phyloP scores from a whole-genome alignment of 495 filamentous ascomycete genomes.

The Oidiodendron maius region DNA sequence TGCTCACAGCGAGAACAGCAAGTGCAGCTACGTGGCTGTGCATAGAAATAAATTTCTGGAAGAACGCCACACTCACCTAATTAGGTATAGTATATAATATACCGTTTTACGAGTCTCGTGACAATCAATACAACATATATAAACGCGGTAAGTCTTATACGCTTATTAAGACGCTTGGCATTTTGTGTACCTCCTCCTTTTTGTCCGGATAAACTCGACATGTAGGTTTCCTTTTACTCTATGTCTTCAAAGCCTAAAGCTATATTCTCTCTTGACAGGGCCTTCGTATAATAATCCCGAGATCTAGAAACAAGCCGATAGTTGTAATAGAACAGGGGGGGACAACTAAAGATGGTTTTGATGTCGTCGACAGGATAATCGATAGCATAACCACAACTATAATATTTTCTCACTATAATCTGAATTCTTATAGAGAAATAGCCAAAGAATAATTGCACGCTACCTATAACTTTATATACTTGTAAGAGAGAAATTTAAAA shows the following conservation, averaged over 20 bases:
- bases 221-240: slow-evolving; percentile 3
- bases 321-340: slow-evolving; percentile 3
- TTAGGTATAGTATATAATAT: no score
- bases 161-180: no score
- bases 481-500: neutral
- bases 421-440: no score
- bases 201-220: no score
- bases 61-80: no score
- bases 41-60: no score
- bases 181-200: no score
- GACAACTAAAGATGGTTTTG: slow-evolving; percentile 1
- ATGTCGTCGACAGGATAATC: neutral
- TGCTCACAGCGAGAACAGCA: no score
- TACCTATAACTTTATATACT: slow-evolving; percentile 1
- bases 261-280: slow-evolving; percentile 2
- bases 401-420: neutral
- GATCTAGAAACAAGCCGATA: neutral
- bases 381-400: slow-evolving; percentile 3
- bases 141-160: no score
- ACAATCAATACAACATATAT: no score
- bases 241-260: neutral
- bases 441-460: slow-evolving; percentile 3
- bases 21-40: no score
- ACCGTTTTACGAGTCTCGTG: no score
- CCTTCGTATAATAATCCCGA: slow-evolving; percentile 2